phyloP scores from a whole-genome alignment of 140 eudicot genomes.

The Artemisia princeps region DNA sequence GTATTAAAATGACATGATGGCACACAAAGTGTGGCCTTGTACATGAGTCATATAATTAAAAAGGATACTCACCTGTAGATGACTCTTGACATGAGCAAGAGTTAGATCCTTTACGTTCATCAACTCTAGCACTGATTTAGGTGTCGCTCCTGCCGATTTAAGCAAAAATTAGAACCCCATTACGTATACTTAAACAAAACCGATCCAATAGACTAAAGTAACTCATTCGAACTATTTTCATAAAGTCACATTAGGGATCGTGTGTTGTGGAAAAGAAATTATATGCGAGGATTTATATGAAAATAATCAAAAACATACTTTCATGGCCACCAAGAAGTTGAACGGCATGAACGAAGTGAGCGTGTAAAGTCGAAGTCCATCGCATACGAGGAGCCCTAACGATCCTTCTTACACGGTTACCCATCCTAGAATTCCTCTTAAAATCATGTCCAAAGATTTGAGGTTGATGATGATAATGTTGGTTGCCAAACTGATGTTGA shows the following conservation, averaged over 20 bases:
- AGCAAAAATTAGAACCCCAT: not conserved
- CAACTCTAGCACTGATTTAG: constrained; percentile 88
- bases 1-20: not conserved
- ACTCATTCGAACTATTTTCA: too few relatives aligned
- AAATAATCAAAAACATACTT: constrained; percentile 36
- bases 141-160: constrained; percentile 76
- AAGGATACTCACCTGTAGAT: constrained; percentile 57
- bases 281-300: not conserved
- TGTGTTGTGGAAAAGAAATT: not conserved
- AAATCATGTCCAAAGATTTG: constrained; percentile 47
- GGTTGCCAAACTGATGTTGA: constrained; percentile 27
- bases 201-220: not conserved
- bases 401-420: constrained; percentile 49
- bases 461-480: constrained; percentile 41
- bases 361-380: constrained; percentile 89
- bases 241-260: too few relatives aligned
- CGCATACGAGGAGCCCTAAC: constrained; percentile 89
- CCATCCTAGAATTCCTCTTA: constrained; percentile 52
- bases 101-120: constrained; percentile 98
- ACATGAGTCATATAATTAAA: not conserved
- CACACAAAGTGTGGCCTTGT: constrained; percentile 19
- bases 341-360: constrained; percentile 92
- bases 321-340: constrained; percentile 94
- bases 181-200: not conserved
- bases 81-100: constrained; percentile 97